These are phyloP conservation scores for Leccinum disarticulatum DNA, from an alignment of 768 basidiomycete species.

Conservation along the genomic window DNA sequence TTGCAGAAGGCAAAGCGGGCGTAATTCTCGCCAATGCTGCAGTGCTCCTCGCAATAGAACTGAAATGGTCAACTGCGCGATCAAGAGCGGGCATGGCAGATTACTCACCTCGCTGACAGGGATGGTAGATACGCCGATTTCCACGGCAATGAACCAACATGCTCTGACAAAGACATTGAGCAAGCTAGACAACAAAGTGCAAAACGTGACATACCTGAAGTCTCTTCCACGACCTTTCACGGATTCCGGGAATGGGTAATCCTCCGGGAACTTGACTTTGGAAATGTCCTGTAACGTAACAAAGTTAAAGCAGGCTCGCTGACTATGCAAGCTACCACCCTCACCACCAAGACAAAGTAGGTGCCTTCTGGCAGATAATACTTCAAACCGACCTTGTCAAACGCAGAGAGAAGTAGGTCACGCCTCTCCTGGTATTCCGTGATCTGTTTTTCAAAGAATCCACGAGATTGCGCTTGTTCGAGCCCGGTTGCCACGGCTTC, in stretches of 20 bases:
- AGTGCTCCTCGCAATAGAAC: slow-evolving; percentile 93
- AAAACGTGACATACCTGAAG: slow-evolving; percentile 58
- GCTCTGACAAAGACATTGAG: slow-evolving; percentile 48
- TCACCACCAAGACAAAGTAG: slow-evolving; percentile 86
- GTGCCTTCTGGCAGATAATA: slow-evolving; percentile 89
- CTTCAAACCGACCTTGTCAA: slow-evolving; percentile 78
- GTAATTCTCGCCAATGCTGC: slow-evolving; percentile 81
- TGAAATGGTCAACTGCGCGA: slow-evolving; percentile 31
- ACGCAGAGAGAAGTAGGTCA: slow-evolving; percentile 67
- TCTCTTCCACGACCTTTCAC: slow-evolving; percentile 81
- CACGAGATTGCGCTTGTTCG: slow-evolving; percentile 68
- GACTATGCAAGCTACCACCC: slow-evolving; percentile 18
- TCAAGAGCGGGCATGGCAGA: background rate
- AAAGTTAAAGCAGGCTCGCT: slow-evolving; percentile 2
- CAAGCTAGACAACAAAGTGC: background rate
- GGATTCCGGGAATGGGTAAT: slow-evolving; percentile 77
- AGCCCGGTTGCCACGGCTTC: slow-evolving; percentile 91
- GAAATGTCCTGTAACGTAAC: slow-evolving; percentile 63
- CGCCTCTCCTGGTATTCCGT: slow-evolving; percentile 81
- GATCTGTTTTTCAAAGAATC: slow-evolving; percentile 77
- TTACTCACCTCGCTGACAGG: slow-evolving; percentile 89
- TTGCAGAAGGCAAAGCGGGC: slow-evolving; percentile 96
- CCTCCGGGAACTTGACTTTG: slow-evolving; percentile 72
- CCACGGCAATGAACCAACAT: slow-evolving; percentile 94
- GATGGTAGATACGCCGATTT: slow-evolving; percentile 89